Evolutionary conservation across 108 stramenopile species (phyloP), one percentile per base, ranked within the genome.

Genomic region (Cyclotella kingstonii): DNA sequence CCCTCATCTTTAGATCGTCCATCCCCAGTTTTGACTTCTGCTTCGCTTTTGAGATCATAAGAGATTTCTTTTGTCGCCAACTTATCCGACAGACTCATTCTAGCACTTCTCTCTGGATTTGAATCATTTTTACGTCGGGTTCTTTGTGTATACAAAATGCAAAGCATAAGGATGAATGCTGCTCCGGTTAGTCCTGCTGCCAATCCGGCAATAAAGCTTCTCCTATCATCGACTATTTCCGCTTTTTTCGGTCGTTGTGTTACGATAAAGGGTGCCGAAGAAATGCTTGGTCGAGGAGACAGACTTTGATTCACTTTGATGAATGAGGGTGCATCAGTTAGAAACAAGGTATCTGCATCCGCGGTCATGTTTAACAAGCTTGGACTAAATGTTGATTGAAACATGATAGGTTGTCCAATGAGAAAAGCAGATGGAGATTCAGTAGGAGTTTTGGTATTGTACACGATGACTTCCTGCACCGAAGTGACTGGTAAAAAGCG

Each of bases 401-500:
- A 9, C 31, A 54, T 27, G 77, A 80, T 51, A 2, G 45, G 17
- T 29, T 3, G n/a, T 11, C 25, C 19, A 23, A 61, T 12, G 30
- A n/a, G 22, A 11, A 19, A 29, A 33, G 65, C 39, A 6, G 70
- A 60, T 7, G 58, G 56, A n/a, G 60, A 34, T 5, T 45, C 2
- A 3, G 88, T 68, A 27, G 89, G 82, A 4, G 55, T 22, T n/a
- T 41, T 17, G 12, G 76, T 60, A 17, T 55, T 73, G 23, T 30
- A 70, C n/a, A 56, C 30, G 23, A 71, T 28, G 4, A 76, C 70
- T 0, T 41, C 36, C 4, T 54, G 43, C 2, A 78, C 66, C 12
- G 36, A 27, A 4, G 66, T 23, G 11, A 84, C 75, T 3, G 79
- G 68, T 2, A 90, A 52, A 31, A 78, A 74, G 22, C 74, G 44